A percentile compares a stretch with the other conserved stretches of the same genome.
phyloP scores from a whole-genome alignment of 2,329 filamentous ascomycete genomes.

The Colletotrichum eremochloae region DNA sequence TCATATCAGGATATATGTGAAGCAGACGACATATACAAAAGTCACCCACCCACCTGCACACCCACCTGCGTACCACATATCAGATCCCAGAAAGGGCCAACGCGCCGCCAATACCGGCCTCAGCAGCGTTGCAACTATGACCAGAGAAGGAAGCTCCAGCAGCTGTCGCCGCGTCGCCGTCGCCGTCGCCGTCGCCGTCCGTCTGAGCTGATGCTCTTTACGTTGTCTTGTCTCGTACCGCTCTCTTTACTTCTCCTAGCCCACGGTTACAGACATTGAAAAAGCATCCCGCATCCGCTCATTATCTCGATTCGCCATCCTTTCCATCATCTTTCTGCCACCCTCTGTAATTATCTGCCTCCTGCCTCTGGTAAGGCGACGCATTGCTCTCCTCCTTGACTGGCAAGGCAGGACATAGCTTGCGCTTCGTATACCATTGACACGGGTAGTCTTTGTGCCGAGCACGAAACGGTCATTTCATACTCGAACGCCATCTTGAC shows the following conservation, averaged over 20 bases:
- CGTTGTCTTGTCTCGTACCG: neutral
- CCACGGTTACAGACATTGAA: constrained; percentile 22
- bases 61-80: neutral
- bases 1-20: neutral
- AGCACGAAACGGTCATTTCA: neutral
- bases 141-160: constrained; percentile 1
- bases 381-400: constrained; percentile 30
- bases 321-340: neutral
- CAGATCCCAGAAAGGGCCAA: neutral
- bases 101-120: constrained; percentile 4
- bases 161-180: neutral
- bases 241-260: neutral
- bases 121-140: neutral
- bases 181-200: neutral
- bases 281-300: constrained; percentile 28
- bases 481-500: neutral
- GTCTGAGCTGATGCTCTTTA: neutral
- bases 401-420: constrained; percentile 31
- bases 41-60: neutral
- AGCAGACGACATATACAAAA: neutral
- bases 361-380: constrained; percentile 14
- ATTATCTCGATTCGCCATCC: constrained; percentile 1
- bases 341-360: neutral
- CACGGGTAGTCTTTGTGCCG: neutral
- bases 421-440: constrained; percentile 17